These are phyloP conservation scores for Rosellinia necatrix DNA, from an alignment of 2,329 filamentous ascomycete genomes.

Conservation along the genomic window DNA sequence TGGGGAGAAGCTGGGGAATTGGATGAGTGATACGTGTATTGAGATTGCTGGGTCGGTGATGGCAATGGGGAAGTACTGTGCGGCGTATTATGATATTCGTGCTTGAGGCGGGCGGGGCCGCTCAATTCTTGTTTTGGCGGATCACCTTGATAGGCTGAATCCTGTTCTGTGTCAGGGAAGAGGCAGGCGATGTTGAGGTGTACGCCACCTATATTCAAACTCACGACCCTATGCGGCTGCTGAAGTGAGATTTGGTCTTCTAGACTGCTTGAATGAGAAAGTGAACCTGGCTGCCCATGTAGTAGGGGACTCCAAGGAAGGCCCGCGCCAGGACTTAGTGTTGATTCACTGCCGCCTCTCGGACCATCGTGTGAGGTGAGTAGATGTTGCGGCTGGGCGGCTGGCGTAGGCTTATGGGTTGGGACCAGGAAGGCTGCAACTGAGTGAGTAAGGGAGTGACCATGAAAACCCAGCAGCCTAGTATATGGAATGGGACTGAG, in stretches of 20 bases:
- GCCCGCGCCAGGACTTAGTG: conserved; percentile 42
- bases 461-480: background rate
- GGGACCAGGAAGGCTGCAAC: conserved; percentile 37
- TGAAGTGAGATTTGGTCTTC: conserved; percentile 47
- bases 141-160: conserved; percentile 50
- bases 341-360: conserved; percentile 47
- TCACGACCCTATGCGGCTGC: conserved; percentile 57
- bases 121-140: conserved; percentile 59
- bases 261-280: conserved; percentile 33
- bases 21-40: conserved; percentile 25
- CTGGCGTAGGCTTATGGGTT: conserved; percentile 28
- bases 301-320: conserved; percentile 36
- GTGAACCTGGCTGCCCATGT: conserved; percentile 34
- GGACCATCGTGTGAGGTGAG: conserved; percentile 42
- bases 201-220: conserved; percentile 64
- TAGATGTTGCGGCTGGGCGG: conserved; percentile 34
- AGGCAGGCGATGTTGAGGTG: conserved; percentile 75
- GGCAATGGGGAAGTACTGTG: conserved; percentile 14
- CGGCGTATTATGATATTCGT: conserved; percentile 1
- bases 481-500: background rate
- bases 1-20: conserved; percentile 10
- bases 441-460: conserved; percentile 10
- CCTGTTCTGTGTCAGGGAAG: conserved; percentile 65
- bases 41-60: background rate
- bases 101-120: conserved; percentile 28